Base-by-base conservation (phyloP, 352 stramenopile species). In the Globisporangium okanoganense region DNA sequence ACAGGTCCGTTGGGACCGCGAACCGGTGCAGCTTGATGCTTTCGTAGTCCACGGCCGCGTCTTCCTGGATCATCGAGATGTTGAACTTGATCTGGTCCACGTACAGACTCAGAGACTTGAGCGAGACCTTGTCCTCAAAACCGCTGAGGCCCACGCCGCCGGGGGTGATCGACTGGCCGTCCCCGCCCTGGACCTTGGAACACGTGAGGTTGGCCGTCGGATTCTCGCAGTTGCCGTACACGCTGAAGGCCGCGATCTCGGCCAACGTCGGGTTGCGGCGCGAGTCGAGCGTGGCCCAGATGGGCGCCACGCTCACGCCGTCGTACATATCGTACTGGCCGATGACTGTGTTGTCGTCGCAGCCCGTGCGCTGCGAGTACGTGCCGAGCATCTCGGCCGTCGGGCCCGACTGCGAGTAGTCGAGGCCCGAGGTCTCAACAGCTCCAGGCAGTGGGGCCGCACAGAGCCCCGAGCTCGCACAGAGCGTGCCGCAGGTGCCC, bases 241-340 rank as follows among this genome's bases (percentile, higher is more conserved):
- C 27, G 1, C 13, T 22, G 41, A 72, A 72, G 41, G 54, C 56
- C 9, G 33, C 29, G 40, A 72, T 62, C 45, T 72, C 63, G 1
- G 53, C 35, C 5, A 58, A 38, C 40, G 66, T 72, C 31, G 66
- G 66, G 53, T 72, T 71, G 20, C 63, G 55, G 0, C 40, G 45
- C 33, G 25, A 14, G 16, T 63, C 64, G 20, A 72, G 36, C 41
- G 25, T 31, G 4, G 56, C 41, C 62, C 63, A 72, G n/a, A 72
- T 43, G 7, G 63, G 24, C 18, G 44, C 47, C 3, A 12, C 10
- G 8, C 7, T 67, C 35, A 16, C 70, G 58, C 79, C 79, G 53
- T 90, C 52, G 72, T 85, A 92, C 71, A 78, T 35, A n/a, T 81
- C 69, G 66, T 86, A 92, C 64, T 80, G 71, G 55, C 76, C 76